Base-by-base conservation (phyloP, 257 asterid genomes). In the Przewalskia tangutica region DNA sequence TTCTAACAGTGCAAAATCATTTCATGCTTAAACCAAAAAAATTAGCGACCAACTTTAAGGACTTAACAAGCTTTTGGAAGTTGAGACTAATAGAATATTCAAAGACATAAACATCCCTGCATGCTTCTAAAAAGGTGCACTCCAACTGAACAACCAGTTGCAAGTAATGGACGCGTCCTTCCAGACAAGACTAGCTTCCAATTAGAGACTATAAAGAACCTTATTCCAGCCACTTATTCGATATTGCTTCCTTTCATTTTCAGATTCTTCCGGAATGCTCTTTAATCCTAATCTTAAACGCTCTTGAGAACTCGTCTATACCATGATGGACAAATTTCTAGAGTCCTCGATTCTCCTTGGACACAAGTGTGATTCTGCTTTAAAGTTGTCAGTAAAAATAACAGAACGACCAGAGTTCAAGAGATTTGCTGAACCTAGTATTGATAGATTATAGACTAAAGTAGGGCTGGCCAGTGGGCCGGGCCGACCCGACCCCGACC, bases 211-310 rank as follows among this genome's bases (percentile, higher is more conserved):
- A 12, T 2, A 71, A 59, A 71, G 42, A 71, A 71, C 59, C 59
- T 46, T 46, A 46, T 46, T 23, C 59, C 6, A 8, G 20, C 59
- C 79, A 71, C 17, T 71, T 46, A 20, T 71, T 20, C 13, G 16
- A 46, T 46, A 71, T 46, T 71, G 59, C 79, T 71, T 71, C 58
- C 59, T 20, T 71, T 71, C 59, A 71, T 71, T 71, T 71, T 71
- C 79, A 71, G n/a, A 46, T 71, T 71, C 42, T 71, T 71, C 2
- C 12, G 59, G 56, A 71, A 71, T 71, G 36, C 59, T 20, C 20
- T 71, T 48, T 23, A 46, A 71, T 71, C 18, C 13, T 71, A 46
- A 42, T 71, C 79, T 27, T 27, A 27, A 27, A 27, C 32, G 46
- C 42, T 71, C 4, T 71, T 6, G 59, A 71, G 12, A 71, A 71